Conservation (phyloP, 768 basidiomycete species). For the Xanthoconium stramineum region DNA sequence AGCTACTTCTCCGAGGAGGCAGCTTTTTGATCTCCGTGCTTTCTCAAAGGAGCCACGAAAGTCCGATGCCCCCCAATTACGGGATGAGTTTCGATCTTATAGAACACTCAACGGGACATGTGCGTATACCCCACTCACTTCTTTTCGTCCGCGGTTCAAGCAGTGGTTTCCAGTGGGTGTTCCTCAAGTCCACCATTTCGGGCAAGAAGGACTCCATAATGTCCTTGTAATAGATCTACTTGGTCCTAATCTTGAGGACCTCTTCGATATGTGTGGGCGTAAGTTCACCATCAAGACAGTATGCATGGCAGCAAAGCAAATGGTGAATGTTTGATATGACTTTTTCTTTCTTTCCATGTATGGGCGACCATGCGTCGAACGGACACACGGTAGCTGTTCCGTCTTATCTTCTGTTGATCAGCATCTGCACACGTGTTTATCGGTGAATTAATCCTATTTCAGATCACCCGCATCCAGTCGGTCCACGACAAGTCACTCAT, state of each 20-base stretch:
- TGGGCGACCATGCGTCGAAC: neutral
- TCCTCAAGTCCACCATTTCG: constrained; percentile 98
- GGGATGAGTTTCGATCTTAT: constrained; percentile 97
- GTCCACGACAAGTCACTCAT: constrained; percentile 99
- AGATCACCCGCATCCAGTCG: constrained; percentile 95
- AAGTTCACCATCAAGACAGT: constrained; percentile 98
- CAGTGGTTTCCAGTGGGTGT: constrained; percentile 67
- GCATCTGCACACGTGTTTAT: neutral
- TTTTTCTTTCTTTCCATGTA: neutral
- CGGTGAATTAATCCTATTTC: constrained; percentile 12
- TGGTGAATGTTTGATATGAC: constrained; percentile 56
- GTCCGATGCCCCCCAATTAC: constrained; percentile 94
- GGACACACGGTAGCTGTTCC: neutral
- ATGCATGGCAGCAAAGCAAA: constrained; percentile 98
- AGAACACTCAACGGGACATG: constrained; percentile 89
- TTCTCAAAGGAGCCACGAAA: constrained; percentile 83
- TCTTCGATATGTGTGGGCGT: constrained; percentile 98
- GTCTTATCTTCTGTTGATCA: neutral
- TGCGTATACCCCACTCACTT: constrained; percentile 40
- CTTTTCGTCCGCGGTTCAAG: constrained; percentile 13
- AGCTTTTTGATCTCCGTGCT: constrained; percentile 11
- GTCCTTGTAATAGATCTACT: constrained; percentile 91
- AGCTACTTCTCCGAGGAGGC: constrained; percentile 8
- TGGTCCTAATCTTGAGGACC: constrained; percentile 96
- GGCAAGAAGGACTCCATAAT: constrained; percentile 97